Base-by-base conservation (phyloP, 345 rosid genomes). In the Hibiscus mutabilis region DNA sequence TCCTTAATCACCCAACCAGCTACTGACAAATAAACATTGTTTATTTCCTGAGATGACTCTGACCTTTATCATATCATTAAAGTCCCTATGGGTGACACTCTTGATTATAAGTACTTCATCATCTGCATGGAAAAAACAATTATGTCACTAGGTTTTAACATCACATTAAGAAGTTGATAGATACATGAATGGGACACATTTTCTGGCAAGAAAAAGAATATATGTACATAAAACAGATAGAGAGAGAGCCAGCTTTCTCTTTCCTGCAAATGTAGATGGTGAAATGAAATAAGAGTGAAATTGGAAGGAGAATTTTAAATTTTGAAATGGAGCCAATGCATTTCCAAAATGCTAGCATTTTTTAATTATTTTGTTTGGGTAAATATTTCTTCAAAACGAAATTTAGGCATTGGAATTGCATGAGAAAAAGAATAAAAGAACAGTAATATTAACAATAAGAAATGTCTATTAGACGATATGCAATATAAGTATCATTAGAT, bases 21-120 rank as follows among this genome's bases (percentile, higher is more conserved):
- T 19, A 63, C 29, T 35, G 24, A 40, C 8, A 76, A 72, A 62
- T 53, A 46, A 49, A 19, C n/a, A 16, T 53, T n/a, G n/a, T 24
- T 40, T 21, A 24, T 15, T 44, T 66, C 11, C 40, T 49, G 16
- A 64, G 29, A 72, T 52, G 49, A 73, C 29, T 55, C 66, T 82
- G 53, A 95, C 99, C 92, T 95, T 92, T 78, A 95, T 95, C 99
- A 95, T 89, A 40, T 76, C 84, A 60, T 92, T 92, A 83, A 95
- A 92, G 77, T 92, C 94, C 82, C 87, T 82, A 78, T 95, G 99
- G 60, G 91, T 87, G 75, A 90, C 79, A 82, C 97, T 92, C 84
- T 95, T 92, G 71, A 95, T 95, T 77, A 92, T 83, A 69, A 92
- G 97, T n/a, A 95, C 90, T 78, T 95, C 99, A 73, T 76, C 87